A percentile compares a stretch with the other conserved stretches of the same genome.
Conservation (phyloP, 345 rosid genomes). For the Eutrema yunnanense region DNA sequence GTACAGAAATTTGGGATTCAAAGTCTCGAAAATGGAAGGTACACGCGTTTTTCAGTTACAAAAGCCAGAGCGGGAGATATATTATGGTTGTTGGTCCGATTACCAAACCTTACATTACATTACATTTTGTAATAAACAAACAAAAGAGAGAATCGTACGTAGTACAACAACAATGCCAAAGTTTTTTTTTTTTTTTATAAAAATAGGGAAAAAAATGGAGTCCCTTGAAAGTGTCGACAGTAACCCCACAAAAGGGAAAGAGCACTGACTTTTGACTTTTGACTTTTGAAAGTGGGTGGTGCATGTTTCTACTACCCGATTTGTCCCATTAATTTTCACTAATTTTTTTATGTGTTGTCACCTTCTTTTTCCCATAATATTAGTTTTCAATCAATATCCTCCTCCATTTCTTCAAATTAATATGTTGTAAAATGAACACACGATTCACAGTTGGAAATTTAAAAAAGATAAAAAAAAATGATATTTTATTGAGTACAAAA, state of each 20-base stretch:
- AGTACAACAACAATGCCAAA: neutral
- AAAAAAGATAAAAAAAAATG: no score
- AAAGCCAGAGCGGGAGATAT: slow-evolving; percentile 5
- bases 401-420: no score
- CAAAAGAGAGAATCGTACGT: neutral
- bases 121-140: neutral
- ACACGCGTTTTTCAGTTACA: slow-evolving; percentile 10
- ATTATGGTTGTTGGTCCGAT: slow-evolving; percentile 14
- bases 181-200: neutral
- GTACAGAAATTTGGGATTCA: slow-evolving; percentile 11
- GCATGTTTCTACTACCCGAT: neutral
- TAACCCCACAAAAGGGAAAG: slow-evolving; percentile 13
- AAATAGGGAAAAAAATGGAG: neutral
- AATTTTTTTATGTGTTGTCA: neutral
- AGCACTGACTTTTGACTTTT: slow-evolving; percentile 6
- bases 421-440: no score
- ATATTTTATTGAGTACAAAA: no score
- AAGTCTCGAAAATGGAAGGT: slow-evolving; percentile 2
- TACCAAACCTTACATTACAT: neutral
- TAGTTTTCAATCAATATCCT: no score
- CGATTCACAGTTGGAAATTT: no score
- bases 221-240: slow-evolving; percentile 34
- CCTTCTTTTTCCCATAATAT: neutral
- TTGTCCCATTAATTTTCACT: neutral
- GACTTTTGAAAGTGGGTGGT: slow-evolving; percentile 5